Conservation (phyloP, 371 early-diverging fungal species). For the Mortierella sp. region DNA sequence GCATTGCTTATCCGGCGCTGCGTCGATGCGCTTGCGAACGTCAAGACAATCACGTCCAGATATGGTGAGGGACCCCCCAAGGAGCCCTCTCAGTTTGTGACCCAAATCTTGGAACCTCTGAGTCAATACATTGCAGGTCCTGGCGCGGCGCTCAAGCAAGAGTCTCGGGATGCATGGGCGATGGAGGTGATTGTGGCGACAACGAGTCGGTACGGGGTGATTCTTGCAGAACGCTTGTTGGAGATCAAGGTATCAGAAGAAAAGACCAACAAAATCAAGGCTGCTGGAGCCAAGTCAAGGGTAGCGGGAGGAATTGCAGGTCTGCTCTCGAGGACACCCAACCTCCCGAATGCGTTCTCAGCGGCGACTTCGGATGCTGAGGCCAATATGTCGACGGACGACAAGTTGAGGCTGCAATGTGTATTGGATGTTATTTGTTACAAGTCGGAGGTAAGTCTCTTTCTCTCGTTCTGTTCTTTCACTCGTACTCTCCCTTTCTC, state of each 20-base stretch:
- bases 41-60: constrained; percentile 58
- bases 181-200: constrained; percentile 31
- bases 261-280: constrained; percentile 22
- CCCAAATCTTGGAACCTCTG: constrained; percentile 66
- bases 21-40: constrained; percentile 59
- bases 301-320: too few relatives aligned
- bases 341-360: constrained; percentile 26
- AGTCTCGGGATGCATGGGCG: constrained; percentile 21
- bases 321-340: constrained; percentile 34
- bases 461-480: not conserved
- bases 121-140: constrained; percentile 55
- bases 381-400: constrained; percentile 49
- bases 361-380: constrained; percentile 13
- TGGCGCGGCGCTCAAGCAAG: constrained; percentile 19
- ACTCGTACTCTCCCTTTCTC: not conserved
- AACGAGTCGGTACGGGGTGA: constrained; percentile 26
- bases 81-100: constrained; percentile 71
- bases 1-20: constrained; percentile 63
- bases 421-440: constrained; percentile 64
- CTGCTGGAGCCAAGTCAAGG: constrained; percentile 11
- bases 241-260: constrained; percentile 15
- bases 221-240: constrained; percentile 15
- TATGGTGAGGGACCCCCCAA: constrained; percentile 55
- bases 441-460: constrained; percentile 58
- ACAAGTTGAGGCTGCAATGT: constrained; percentile 70